phyloP scores from a whole-genome alignment of 1,284 basidiomycete species.

The Coriolopsis trogii region DNA sequence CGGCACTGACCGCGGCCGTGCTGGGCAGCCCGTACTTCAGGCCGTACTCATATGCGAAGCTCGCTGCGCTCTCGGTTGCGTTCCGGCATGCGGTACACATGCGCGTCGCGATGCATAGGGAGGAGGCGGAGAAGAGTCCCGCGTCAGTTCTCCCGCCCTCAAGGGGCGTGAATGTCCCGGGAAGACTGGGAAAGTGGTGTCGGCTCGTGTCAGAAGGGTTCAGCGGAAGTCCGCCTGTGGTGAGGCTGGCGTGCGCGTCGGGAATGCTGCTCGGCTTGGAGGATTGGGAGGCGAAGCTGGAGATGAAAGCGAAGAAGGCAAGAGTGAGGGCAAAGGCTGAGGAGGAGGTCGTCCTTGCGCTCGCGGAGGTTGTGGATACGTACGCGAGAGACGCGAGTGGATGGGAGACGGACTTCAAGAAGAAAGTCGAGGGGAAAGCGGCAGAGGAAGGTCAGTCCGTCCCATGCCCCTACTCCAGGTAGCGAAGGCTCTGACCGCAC shows the following conservation, averaged over 20 bases:
- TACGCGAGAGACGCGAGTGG: slow-evolving; percentile 44
- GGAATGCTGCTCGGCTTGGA: slow-evolving; percentile 68
- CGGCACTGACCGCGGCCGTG: slow-evolving; percentile 65
- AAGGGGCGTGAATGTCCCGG: slow-evolving; percentile 41
- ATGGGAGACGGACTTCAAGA: slow-evolving; percentile 71
- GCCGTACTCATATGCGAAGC: slow-evolving; percentile 44
- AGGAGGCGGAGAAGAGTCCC: slow-evolving; percentile 31
- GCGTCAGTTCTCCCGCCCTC: slow-evolving; percentile 41
- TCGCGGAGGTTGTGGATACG: slow-evolving; percentile 74
- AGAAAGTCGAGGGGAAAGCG: slow-evolving; percentile 40
- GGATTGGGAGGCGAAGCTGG: slow-evolving; percentile 47
- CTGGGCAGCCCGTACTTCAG: slow-evolving; percentile 63
- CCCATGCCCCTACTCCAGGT: neutral
- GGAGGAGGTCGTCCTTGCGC: slow-evolving; percentile 63
- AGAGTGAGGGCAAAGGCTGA: slow-evolving; percentile 47
- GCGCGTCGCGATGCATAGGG: slow-evolving; percentile 46
- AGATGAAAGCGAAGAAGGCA: slow-evolving; percentile 23
- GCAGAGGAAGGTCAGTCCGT: slow-evolving; percentile 28
- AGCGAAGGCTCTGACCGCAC: neutral
- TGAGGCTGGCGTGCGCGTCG: slow-evolving; percentile 59
- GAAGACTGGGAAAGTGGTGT: slow-evolving; percentile 54
- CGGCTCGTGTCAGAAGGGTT: slow-evolving; percentile 61
- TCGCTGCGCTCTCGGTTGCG: slow-evolving; percentile 56
- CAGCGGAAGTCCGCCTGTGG: slow-evolving; percentile 60
- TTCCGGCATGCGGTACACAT: slow-evolving; percentile 67